These are phyloP conservation scores for Picea glauca DNA, from an alignment of 75 land plant genomes.

Conservation along the genomic window DNA sequence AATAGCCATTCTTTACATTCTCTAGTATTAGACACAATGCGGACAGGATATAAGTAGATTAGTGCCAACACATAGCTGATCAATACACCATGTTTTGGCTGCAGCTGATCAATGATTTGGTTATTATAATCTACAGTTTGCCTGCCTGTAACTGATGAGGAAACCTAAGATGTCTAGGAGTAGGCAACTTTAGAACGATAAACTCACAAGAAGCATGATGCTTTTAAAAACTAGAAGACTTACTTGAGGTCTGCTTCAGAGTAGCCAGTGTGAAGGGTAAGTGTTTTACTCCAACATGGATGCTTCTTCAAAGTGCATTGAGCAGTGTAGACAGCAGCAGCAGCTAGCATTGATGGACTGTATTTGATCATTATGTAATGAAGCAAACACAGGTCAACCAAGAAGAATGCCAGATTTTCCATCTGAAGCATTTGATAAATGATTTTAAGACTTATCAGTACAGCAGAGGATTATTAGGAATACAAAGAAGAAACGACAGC, in stretches of 20 bases:
- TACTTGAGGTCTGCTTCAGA: conserved; percentile 25
- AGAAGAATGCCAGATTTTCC: conserved; percentile 67
- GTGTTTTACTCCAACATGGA: conserved; percentile 70
- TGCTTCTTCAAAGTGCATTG: conserved; percentile 52
- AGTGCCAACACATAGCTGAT: too few species aligned
- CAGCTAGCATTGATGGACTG: conserved; percentile 76
- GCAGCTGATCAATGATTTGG: too few species aligned
- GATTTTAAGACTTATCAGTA: too few species aligned
- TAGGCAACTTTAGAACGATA: too few species aligned
- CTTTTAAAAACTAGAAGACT: not conserved
- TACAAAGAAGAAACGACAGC: conserved; percentile 68
- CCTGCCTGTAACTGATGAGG: too few species aligned
- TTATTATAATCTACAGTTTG: not conserved
- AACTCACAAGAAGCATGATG: too few species aligned
- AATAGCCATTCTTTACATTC: too few species aligned
- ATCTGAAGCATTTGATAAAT: conserved; percentile 22
- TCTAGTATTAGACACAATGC: too few species aligned
- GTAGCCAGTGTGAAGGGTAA: conserved; percentile 74
- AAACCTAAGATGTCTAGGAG: too few species aligned
- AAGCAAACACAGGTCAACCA: conserved; percentile 69
- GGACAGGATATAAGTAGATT: too few species aligned
- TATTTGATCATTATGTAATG: conserved; percentile 55
- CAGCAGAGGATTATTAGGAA: not conserved
- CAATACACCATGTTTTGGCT: too few species aligned
- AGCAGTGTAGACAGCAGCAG: conserved; percentile 88